Evolutionary conservation across 176 grass and related monocot genomes (phyloP), one percentile per base, ranked within the genome.

Genomic region (Ananas comosus): DNA sequence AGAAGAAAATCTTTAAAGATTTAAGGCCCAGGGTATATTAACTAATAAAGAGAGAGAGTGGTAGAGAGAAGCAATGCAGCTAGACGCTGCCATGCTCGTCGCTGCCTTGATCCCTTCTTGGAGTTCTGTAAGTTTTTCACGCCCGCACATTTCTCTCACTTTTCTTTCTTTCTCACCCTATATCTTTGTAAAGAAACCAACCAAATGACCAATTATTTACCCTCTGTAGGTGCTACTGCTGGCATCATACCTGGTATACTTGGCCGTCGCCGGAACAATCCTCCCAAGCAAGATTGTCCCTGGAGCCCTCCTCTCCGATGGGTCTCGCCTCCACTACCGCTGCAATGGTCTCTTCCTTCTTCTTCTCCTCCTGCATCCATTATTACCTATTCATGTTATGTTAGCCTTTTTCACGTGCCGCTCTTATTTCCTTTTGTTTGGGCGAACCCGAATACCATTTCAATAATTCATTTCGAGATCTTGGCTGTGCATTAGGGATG

Each of bases 261-360:
- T 96, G n/a, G 83, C 83, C 49, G 75, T 66, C 64, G 92, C 92
- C 5, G 88, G 86, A 49, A 80, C 74, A 4, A 4, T 92, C 13
- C 92, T 96, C 67, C 83, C 92, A 1, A 86, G 92, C 58, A 92
- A 87, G 83, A 49, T 87, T 51, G 81, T 96, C n/a, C 73, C 86
- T 1, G 92, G 92, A 6, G 92, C 82, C 17, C 50, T 89, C 27
- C 86, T 96, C 23, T 78, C 83, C 5, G 93, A 96, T 51, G 87
- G 88, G 49, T 89, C 93, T 13, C 88, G 93, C 58, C 93, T 92
- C 65, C 70, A 81, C 71, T 96, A 96, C 81, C 88, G 88, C 48
- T 96, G 93, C 89, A 96, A 96, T 0, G 93, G 93, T 92, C 49
- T 8, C 18, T 12, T 28, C 42, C 42, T 7, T 56, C 17, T 17